These are phyloP conservation scores for Tothia fuscella DNA, from an alignment of 2,329 filamentous ascomycete genomes.

Conservation along the genomic window DNA sequence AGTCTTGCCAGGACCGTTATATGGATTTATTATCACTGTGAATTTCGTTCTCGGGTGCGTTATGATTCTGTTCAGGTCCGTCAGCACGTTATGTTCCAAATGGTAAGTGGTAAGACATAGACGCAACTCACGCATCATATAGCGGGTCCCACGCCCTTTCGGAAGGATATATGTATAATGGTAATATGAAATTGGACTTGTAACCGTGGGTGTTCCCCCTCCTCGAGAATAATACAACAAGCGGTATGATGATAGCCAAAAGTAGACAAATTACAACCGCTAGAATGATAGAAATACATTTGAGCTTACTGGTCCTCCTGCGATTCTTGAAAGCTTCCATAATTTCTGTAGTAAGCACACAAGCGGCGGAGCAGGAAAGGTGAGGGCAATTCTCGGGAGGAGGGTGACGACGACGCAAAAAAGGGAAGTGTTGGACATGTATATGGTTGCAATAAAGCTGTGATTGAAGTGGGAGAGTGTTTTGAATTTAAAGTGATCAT, in stretches of 20 bases:
- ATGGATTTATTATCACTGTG: not conserved
- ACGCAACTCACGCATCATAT: slow-evolving; percentile 1
- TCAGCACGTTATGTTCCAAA: not conserved
- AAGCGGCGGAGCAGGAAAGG: too few relatives aligned
- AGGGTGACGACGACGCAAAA: too few relatives aligned
- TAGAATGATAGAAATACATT: not conserved
- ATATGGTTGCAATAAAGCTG: too few relatives aligned
- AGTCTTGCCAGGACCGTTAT: not conserved
- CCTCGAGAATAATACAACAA: not conserved
- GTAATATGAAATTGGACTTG: slow-evolving; percentile 1
- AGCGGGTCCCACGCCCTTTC: slow-evolving; percentile 1
- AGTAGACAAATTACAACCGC: not conserved
- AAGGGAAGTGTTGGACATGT: too few relatives aligned
- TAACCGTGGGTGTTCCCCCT: not conserved
- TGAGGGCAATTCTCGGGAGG: too few relatives aligned
- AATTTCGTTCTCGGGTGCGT: not conserved
- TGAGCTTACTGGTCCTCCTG: not conserved
- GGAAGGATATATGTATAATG: slow-evolving; percentile 3
- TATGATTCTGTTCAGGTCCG: not conserved
- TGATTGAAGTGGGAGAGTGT: too few relatives aligned
- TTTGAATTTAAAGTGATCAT: too few relatives aligned
- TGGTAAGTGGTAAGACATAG: not conserved
- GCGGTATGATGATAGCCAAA: slow-evolving; percentile 2
- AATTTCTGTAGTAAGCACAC: too few relatives aligned
- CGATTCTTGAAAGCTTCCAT: too few relatives aligned